phyloP scores from a whole-genome alignment of 805 yeast genomes.

The Schwanniomyces vanrijiae region DNA sequence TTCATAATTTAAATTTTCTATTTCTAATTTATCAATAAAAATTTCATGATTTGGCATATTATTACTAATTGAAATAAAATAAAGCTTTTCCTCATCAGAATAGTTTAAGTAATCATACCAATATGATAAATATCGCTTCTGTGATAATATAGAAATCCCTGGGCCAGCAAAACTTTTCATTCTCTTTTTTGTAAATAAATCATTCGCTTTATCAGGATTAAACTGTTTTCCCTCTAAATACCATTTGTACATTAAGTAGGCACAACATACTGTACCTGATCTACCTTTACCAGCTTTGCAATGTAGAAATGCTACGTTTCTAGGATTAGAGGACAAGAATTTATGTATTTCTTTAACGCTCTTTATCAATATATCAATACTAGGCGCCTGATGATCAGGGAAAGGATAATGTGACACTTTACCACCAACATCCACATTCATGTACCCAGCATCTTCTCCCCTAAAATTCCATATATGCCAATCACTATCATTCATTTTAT shows the following conservation, averaged over 20 bases:
- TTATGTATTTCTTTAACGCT: slow-evolving; percentile 45
- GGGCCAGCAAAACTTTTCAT: slow-evolving; percentile 54
- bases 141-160: slow-evolving; percentile 75
- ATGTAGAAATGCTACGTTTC: slow-evolving; percentile 68
- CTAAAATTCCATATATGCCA: slow-evolving; percentile 81
- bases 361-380: slow-evolving; percentile 50
- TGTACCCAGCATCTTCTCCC: slow-evolving; percentile 49
- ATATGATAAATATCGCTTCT: slow-evolving; percentile 65
- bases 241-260: slow-evolving; percentile 58
- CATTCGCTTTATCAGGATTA: slow-evolving; percentile 37
- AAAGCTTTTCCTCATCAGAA: background rate
- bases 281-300: slow-evolving; percentile 94
- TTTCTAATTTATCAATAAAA: background rate
- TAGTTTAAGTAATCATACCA: slow-evolving; percentile 27
- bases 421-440: slow-evolving; percentile 35
- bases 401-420: slow-evolving; percentile 52
- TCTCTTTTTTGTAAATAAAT: slow-evolving; percentile 54
- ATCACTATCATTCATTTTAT: slow-evolving; percentile 44
- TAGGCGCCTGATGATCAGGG: slow-evolving; percentile 78
- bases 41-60: slow-evolving; percentile 1
- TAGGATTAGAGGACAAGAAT: slow-evolving; percentile 32
- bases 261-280: slow-evolving; percentile 74
- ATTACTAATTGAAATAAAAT: slow-evolving; percentile 5
- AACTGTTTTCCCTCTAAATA: slow-evolving; percentile 1
- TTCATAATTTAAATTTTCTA: background rate